Evolutionary conservation across 805 yeast genomes (phyloP), one percentile per base, ranked within the genome.

Genomic region (Lachancea nothofagi): DNA sequence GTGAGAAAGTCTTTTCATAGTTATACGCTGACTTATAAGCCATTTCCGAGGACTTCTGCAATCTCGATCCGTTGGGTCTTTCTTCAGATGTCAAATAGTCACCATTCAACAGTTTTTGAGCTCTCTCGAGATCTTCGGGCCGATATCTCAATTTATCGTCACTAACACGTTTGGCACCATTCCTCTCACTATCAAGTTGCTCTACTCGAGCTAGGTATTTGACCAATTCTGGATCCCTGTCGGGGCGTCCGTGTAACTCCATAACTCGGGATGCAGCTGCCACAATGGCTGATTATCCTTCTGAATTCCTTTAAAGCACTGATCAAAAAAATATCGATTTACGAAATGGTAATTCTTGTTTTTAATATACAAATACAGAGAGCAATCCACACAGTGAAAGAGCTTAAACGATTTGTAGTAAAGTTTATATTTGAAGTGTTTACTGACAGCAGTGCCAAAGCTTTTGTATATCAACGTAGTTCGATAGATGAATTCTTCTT

Each of bases 401-500:
- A n/a, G n/a, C n/a, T n/a, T n/a, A n/a, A n/a, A n/a, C n/a, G n/a
- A n/a, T n/a, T n/a, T n/a, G n/a, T n/a, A n/a, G n/a, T n/a, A n/a
- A n/a, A n/a, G n/a, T n/a, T n/a, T n/a, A n/a, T n/a, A n/a, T n/a
- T n/a, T n/a, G n/a, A n/a, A n/a, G n/a, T n/a, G n/a, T n/a, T n/a
- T n/a, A n/a, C n/a, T n/a, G n/a, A n/a, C n/a, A n/a, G n/a, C n/a
- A n/a, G n/a, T n/a, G n/a, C n/a, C n/a, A n/a, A n/a, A n/a, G n/a
- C n/a, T 12, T 13, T 29, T 17, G 6, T 12, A 12, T 20, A 12
- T 40, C 44, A 61, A 47, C 59, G 61, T 32, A 80, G 55, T 39
- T 74, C 80, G 48, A 87, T 83, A 48, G 87, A 69, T 38, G 74
- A 71, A 55, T 80, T 80, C 59, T 80, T 79, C 50, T 70, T 75